Base-by-base conservation (phyloP, 768 basidiomycete species). In the Leccinellum luteum region DNA sequence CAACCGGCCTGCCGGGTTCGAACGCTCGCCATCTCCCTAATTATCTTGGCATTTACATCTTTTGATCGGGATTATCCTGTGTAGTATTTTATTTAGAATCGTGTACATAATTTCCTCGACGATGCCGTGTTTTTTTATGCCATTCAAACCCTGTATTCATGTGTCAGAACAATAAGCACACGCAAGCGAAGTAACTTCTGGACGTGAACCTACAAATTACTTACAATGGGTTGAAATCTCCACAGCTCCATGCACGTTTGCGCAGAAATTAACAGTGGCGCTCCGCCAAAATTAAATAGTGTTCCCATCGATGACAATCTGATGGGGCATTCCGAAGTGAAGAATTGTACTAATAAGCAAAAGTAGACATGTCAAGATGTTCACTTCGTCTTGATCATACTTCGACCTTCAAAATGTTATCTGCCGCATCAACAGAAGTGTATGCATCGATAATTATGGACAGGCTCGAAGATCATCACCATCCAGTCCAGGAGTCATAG, bases 1-100 rank as follows among this genome's bases (percentile, higher is more conserved):
- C 8, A 61, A 63, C 28, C 60, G 48, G 51, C 72, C 65, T 14
- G 70, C 71, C 25, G 69, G 63, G 30, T 72, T 70, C 63, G 60
- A 62, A 55, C 72, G 67, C 28, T 12, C 35, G 6, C 53, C 60
- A 0, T 62, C 60, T 14, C 61, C 63, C 0, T 66, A 54, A 70
- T 35, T 10, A 41, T 3, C 15, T 25, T 14, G 17, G 15, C 47
- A n/a, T 25, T 12, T 35, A 35, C 38, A 38, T 10, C 0, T 38
- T 15, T 13, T 32, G 7, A 38, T n/a, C 17, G 3, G 17, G 38
- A 38, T n/a, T 38, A 38, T 38, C 38, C n/a, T 38, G 38, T 38
- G 38, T n/a, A 38, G 17, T 17, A 38, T 3, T 17, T 38, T 13
- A 38, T 38, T n/a, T 38, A 38, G 38, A 38, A 10, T 38, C 38